Evolutionary conservation across 441 rosid genomes (phyloP), one percentile per base, ranked within the genome.

Genomic region (Jatropha podagrica): DNA sequence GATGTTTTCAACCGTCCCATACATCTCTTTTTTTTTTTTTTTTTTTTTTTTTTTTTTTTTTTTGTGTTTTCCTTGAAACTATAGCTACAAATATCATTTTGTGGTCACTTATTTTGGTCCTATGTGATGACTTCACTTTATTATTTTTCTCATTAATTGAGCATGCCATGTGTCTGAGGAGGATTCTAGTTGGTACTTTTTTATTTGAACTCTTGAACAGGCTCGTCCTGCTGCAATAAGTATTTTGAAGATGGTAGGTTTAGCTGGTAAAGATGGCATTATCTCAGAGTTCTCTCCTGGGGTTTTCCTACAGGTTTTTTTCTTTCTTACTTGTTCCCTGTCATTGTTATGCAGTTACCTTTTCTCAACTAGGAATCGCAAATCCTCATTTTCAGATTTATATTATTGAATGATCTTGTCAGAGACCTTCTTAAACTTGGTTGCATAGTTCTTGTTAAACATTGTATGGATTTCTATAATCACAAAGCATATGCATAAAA

Each of bases 261-360:
- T 95, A 83, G 89, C 87, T 84, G 99, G 98, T 74, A 76, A 72
- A 68, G 85, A 91, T 80, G 97, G 97, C 26, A 74, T 95, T 78
- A 74, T 91, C 76, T 95, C 97, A 52, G 92, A 88, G 82, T 80
- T 74, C 59, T 87, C 96, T 82, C 97, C 97, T 44, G 98, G 99
- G 56, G 92, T 95, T 76, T 95, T 93, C 77, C 71, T 95, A 75
- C 99, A 95, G 98, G 99, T 95, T 37, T 72, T 32, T 58, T 69
- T 77, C 48, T 70, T 69, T 62, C 52, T 68, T 37, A 65, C 23
- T 75, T 65, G 38, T 27, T 74, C 49, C 11, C 74, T 70, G n/a
- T 42, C 37, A 65, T 55, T 49, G 58, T 60, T 23, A 23, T 72
- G 61, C 58, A 69, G 54, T 74, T 69, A 81, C 66, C 40, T 76